A percentile compares a stretch with the other conserved stretches of the same genome.
phyloP scores from a whole-genome alignment of 176 grass and related monocot species.

The Oryza coarctata region DNA sequence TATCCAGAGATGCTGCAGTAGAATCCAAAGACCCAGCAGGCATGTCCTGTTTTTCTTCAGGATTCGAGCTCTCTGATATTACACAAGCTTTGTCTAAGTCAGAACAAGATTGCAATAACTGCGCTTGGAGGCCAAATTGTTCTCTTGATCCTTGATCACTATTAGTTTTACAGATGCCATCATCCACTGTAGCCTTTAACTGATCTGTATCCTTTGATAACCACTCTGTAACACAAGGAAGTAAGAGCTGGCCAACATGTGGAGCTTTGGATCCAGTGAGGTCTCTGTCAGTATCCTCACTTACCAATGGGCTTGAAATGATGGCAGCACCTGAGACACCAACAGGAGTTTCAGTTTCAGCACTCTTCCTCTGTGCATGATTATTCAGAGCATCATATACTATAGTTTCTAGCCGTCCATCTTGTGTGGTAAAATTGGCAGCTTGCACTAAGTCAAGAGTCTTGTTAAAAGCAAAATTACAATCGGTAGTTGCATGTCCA shows the following conservation, averaged over 20 bases:
- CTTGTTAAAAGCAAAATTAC: slow-evolving; percentile 44
- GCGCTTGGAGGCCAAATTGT: not conserved
- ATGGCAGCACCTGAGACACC: slow-evolving; percentile 22
- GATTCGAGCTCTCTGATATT: slow-evolving; percentile 21
- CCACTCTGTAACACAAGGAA: slow-evolving; percentile 7
- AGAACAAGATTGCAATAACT: slow-evolving; percentile 10
- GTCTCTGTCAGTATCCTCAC: not conserved
- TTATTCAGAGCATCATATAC: slow-evolving; percentile 59
- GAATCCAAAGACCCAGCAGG: slow-evolving; percentile 11
- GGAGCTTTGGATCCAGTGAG: slow-evolving; percentile 19
- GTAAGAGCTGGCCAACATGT: slow-evolving; percentile 22
- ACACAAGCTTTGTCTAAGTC: slow-evolving; percentile 9
- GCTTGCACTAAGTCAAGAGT: slow-evolving; percentile 24
- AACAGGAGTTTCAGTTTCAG: slow-evolving; percentile 19
- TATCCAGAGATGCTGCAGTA: slow-evolving; percentile 6
- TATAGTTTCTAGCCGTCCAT: slow-evolving; percentile 54
- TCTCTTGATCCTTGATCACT: slow-evolving; percentile 32
- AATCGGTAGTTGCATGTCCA: slow-evolving; percentile 15
- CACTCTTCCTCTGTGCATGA: slow-evolving; percentile 29
- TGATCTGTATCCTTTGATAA: slow-evolving; percentile 30
- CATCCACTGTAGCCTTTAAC: slow-evolving; percentile 21
- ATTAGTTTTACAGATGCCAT: slow-evolving; percentile 19
- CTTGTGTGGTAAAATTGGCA: slow-evolving; percentile 35
- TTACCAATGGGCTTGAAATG: not conserved
- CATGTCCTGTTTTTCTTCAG: slow-evolving; percentile 25